These are phyloP conservation scores for Hyaloperonospora brassicae DNA, from an alignment of 352 stramenopile genomes.

Conservation along the genomic window DNA sequence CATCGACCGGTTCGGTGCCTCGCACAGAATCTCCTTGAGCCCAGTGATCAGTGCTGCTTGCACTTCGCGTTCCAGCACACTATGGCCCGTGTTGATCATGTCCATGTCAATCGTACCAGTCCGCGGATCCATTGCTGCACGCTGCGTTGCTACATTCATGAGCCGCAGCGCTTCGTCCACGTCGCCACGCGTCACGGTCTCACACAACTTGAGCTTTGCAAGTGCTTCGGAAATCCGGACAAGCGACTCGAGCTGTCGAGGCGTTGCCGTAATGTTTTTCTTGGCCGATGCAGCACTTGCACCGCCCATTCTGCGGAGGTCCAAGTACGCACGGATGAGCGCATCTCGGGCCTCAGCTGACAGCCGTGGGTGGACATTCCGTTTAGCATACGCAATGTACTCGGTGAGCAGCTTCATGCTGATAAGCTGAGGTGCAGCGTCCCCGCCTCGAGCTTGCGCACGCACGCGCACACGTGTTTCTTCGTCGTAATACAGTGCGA, in stretches of 20 bases:
- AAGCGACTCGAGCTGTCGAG: conserved; percentile 96
- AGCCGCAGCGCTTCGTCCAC: conserved; percentile 93
- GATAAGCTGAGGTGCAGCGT: conserved; percentile 45
- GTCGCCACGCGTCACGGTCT: conserved; percentile 65
- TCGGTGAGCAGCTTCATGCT: conserved; percentile 84
- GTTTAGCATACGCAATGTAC: conserved; percentile 95
- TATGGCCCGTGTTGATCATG: conserved; percentile 95
- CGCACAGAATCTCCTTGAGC: conserved; percentile 52
- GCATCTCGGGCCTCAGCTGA: conserved; percentile 84
- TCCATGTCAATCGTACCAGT: conserved; percentile 99
- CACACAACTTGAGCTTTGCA: conserved; percentile 90
- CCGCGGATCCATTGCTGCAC: conserved; percentile 93
- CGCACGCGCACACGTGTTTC: conserved; percentile 43
- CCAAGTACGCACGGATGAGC: conserved; percentile 91
- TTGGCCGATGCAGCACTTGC: conserved; percentile 46
- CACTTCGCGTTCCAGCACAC: conserved; percentile 82
- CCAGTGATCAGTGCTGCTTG: conserved; percentile 45
- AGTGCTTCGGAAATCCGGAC: conserved; percentile 97
- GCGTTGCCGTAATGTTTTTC: conserved; percentile 97
- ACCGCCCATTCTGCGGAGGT: conserved; percentile 76
- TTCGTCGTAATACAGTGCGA: conserved; percentile 93
- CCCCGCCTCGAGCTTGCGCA: conserved; percentile 21
- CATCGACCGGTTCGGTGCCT: conserved; percentile 60
- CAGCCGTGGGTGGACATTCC: conserved; percentile 88
- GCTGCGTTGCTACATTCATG: conserved; percentile 96